A percentile compares a stretch with the other conserved stretches of the same genome.
Conservation (phyloP, 345 rosid genomes). For the Pugionium cornutum region DNA sequence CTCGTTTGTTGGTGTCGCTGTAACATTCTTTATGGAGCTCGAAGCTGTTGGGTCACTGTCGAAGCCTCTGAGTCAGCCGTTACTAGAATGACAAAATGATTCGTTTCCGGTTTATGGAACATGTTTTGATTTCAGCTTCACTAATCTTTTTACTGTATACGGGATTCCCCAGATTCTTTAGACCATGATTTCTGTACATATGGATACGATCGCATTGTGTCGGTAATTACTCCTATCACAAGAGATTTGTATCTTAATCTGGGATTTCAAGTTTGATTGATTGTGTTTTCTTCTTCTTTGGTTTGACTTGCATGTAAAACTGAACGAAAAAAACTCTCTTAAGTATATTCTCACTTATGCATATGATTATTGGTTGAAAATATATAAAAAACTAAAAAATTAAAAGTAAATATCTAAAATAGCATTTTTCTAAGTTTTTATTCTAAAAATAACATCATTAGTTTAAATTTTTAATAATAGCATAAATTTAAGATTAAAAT, state of each 20-base stretch:
- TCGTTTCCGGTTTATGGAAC: not conserved
- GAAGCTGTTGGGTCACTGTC: slow-evolving; percentile 35
- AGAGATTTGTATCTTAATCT: not conserved
- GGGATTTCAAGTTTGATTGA: slow-evolving; percentile 22
- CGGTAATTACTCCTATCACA: not conserved
- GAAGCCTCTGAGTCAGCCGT: slow-evolving; percentile 55
- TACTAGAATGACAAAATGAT: slow-evolving; percentile 50
- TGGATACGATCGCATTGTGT: slow-evolving; percentile 24
- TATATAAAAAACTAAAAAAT: too few species aligned
- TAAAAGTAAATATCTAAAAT: too few species aligned
- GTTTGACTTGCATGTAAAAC: not conserved
- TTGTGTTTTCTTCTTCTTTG: slow-evolving; percentile 8
- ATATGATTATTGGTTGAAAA: too few species aligned
- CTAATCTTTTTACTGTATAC: slow-evolving; percentile 15
- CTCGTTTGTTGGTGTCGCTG: slow-evolving; percentile 67
- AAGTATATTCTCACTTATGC: too few species aligned
- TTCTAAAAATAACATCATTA: too few species aligned
- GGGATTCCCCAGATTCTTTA: slow-evolving; percentile 8
- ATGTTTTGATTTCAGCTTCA: slow-evolving; percentile 8
- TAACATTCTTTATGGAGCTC: slow-evolving; percentile 76
- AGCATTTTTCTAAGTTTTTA: too few species aligned
- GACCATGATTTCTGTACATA: slow-evolving; percentile 30
- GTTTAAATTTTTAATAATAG: too few species aligned
- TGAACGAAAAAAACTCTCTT: not conserved
- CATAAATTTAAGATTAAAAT: too few species aligned